These are phyloP conservation scores for Coniosporium tulheliwenetii DNA, from an alignment of 2,329 filamentous ascomycete genomes.

Conservation along the genomic window DNA sequence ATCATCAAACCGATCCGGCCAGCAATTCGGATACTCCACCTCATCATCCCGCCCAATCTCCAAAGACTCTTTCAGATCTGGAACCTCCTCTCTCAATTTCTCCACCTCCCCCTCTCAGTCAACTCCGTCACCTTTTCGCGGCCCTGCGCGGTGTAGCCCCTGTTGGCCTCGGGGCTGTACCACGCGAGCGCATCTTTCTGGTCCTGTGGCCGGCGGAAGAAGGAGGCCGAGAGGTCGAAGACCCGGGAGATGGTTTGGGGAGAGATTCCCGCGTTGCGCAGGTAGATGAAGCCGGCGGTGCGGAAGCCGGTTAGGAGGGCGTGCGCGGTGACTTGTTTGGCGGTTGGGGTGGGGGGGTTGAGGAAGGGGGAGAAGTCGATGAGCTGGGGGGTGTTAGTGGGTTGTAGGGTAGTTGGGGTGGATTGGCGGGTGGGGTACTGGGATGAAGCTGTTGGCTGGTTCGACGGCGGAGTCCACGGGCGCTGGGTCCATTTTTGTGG, in stretches of 20 bases:
- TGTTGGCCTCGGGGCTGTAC: constrained; percentile 36
- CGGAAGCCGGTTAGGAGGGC: constrained; percentile 70
- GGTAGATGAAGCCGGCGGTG: constrained; percentile 76
- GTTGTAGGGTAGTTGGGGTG: not conserved
- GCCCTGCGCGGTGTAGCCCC: constrained; percentile 31
- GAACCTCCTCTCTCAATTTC: constrained; percentile 35
- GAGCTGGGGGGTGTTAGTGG: constrained; percentile 35
- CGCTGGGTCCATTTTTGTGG: no score
- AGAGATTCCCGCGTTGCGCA: constrained; percentile 62
- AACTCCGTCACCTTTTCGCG: constrained; percentile 56
- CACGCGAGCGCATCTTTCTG: constrained; percentile 53
- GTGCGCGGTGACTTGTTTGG: constrained; percentile 47
- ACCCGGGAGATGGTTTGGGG: constrained; percentile 31
- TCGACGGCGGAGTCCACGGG: not conserved
- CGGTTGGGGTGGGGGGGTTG: constrained; percentile 39
- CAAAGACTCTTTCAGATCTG: constrained; percentile 43
- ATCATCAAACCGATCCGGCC: constrained; percentile 45
- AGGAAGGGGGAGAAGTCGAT: constrained; percentile 68
- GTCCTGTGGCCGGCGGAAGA: constrained; percentile 48
- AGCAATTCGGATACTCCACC: constrained; percentile 54
- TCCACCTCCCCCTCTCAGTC: constrained; percentile 41
- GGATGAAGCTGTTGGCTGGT: constrained; percentile 8
- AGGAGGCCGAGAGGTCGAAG: constrained; percentile 40
- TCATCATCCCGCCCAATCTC: constrained; percentile 48
- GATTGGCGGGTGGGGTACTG: constrained; percentile 2